These are phyloP conservation scores for Anthoceros angustus DNA, from an alignment of 225 moss, liverwort and hornwort genomes.

Conservation along the genomic window DNA sequence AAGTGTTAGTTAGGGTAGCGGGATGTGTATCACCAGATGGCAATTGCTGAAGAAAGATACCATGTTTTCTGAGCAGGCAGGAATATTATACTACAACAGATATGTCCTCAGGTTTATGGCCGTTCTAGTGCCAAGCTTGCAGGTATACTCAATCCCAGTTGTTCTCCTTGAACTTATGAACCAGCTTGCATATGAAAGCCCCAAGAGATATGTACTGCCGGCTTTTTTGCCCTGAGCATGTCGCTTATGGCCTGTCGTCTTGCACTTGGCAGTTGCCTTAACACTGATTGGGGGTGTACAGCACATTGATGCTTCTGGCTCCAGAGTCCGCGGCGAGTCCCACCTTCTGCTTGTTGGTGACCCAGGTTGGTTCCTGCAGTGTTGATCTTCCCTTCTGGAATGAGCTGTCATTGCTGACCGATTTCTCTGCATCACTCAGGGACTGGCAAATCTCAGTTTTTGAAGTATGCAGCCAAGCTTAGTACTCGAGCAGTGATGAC, in stretches of 20 bases:
- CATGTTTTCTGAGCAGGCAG: slow-evolving; percentile 42
- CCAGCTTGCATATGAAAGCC: too few relatives aligned
- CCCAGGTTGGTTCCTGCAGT: slow-evolving; percentile 41
- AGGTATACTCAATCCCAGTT: slow-evolving; percentile 20
- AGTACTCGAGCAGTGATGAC: slow-evolving; percentile 95
- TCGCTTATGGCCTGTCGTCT: neutral
- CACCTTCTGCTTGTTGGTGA: slow-evolving; percentile 94
- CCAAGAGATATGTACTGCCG: too few relatives aligned
- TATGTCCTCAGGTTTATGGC: slow-evolving; percentile 97
- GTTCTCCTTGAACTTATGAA: too few relatives aligned
- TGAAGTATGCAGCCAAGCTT: slow-evolving; percentile 91
- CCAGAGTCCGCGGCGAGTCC: slow-evolving; percentile 91
- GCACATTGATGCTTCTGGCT: slow-evolving; percentile 67
- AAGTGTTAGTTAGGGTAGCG: neutral
- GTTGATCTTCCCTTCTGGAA: neutral
- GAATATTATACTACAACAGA: slow-evolving; percentile 67
- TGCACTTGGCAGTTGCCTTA: slow-evolving; percentile 55
- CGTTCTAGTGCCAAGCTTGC: slow-evolving; percentile 91
- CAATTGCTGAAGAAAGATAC: neutral
- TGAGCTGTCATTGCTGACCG: neutral
- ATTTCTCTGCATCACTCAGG: slow-evolving; percentile 28
- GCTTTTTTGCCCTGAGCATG: neutral
- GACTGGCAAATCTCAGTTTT: slow-evolving; percentile 94
- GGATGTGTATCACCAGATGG: too few relatives aligned
- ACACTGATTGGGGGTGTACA: slow-evolving; percentile 94